Evolutionary conservation across 805 yeast genomes (phyloP).

Genomic region (Wickerhamiella galacta): DNA sequence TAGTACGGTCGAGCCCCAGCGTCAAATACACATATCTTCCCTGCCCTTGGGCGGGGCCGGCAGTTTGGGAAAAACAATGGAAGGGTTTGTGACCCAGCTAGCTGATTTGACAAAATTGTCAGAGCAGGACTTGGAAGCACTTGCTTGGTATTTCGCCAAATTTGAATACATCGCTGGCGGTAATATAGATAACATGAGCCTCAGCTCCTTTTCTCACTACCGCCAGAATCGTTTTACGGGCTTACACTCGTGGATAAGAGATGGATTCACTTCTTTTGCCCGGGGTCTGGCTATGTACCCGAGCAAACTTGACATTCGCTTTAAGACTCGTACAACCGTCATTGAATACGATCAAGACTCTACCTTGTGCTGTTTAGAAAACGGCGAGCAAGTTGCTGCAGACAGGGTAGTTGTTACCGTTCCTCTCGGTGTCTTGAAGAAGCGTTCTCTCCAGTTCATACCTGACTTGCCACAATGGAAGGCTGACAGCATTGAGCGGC

Average conservation of each 20-base stretch:
- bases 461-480: constrained; percentile 29
- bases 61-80: constrained; percentile 24
- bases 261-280: constrained; percentile 23
- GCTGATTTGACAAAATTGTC: constrained; percentile 20
- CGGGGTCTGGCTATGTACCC: constrained; percentile 25
- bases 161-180: constrained; percentile 25
- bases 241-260: constrained; percentile 23
- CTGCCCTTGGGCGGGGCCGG: constrained; percentile 23
- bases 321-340: constrained; percentile 24
- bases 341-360: constrained; percentile 23
- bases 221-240: constrained; percentile 27
- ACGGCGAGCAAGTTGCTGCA: constrained; percentile 26
- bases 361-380: constrained; percentile 21
- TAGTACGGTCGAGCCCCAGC: constrained; percentile 4
- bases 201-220: constrained; percentile 27
- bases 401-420: constrained; percentile 26
- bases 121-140: constrained; percentile 21
- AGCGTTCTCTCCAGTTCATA: constrained; percentile 23
- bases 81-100: constrained; percentile 20
- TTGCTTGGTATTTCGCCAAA: constrained; percentile 28
- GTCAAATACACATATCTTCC: constrained; percentile 18
- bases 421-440: constrained; percentile 27
- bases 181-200: constrained; percentile 20
- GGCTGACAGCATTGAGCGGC: constrained; percentile 23
- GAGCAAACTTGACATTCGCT: constrained; percentile 24